These are phyloP conservation scores for Anastatica hierochuntica DNA, from an alignment of 345 rosid species.

Conservation along the genomic window DNA sequence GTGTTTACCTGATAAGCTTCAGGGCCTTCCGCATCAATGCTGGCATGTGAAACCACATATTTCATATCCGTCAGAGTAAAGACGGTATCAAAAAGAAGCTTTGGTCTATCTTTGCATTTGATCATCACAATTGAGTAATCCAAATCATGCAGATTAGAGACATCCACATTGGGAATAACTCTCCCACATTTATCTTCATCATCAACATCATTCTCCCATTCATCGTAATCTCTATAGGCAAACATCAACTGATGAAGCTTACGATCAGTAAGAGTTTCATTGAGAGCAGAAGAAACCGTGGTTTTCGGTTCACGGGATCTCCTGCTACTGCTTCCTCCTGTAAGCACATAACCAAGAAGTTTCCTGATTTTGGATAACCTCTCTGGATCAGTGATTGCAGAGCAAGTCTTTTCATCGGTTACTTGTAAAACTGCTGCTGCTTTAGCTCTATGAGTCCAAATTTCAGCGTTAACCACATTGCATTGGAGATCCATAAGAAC, in stretches of 20 bases:
- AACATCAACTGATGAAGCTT: constrained; percentile 97
- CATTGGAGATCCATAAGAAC: constrained; percentile 70
- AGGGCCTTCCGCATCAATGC: constrained; percentile 53
- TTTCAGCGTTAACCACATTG: constrained; percentile 68
- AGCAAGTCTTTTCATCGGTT: constrained; percentile 53
- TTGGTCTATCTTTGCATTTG: constrained; percentile 78
- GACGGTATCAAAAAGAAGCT: constrained; percentile 81
- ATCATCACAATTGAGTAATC: constrained; percentile 78
- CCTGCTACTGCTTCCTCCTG: constrained; percentile 48
- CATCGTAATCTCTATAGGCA: constrained; percentile 82
- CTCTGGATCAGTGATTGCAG: constrained; percentile 54
- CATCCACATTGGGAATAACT: constrained; percentile 59
- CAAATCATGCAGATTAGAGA: constrained; percentile 61
- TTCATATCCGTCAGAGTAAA: constrained; percentile 91
- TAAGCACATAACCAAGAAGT: constrained; percentile 64
- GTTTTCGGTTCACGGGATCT: constrained; percentile 52
- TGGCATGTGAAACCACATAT: constrained; percentile 84
- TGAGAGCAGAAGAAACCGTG: constrained; percentile 37
- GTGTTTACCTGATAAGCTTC: constrained; percentile 60
- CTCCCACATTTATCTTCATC: constrained; percentile 24
- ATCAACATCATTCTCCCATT: constrained; percentile 32
- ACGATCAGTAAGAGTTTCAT: constrained; percentile 52
- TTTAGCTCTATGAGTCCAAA: constrained; percentile 84
- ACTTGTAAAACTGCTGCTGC: constrained; percentile 90
- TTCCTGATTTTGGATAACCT: constrained; percentile 52